phyloP scores from a whole-genome alignment of 2,329 filamentous ascomycete genomes.

The Aspergillus niger region DNA sequence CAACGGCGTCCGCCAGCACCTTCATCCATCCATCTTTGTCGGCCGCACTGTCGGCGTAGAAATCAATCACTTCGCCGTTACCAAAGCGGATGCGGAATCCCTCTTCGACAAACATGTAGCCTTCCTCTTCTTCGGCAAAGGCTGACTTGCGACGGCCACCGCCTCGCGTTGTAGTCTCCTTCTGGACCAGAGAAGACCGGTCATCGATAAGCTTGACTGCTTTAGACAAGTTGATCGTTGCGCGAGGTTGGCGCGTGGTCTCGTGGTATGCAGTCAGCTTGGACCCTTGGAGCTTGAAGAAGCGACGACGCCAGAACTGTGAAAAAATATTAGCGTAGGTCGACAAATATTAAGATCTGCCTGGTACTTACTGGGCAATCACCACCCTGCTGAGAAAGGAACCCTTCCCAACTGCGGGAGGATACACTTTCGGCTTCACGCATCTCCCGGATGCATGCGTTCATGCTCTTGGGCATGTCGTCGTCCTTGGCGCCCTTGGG shows the following conservation, averaged over 20 bases:
- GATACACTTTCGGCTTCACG: slow-evolving; percentile 82
- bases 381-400: slow-evolving; percentile 92
- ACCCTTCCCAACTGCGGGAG: slow-evolving; percentile 79
- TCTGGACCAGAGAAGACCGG: slow-evolving; percentile 77
- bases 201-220: slow-evolving; percentile 93
- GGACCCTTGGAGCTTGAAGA: slow-evolving; percentile 89
- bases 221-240: slow-evolving; percentile 94
- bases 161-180: slow-evolving; percentile 73
- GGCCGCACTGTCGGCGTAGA: slow-evolving; percentile 85
- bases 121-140: slow-evolving; percentile 97
- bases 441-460: slow-evolving; percentile 89
- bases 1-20: slow-evolving; percentile 71
- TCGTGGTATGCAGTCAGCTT: slow-evolving; percentile 97
- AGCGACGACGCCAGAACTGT: slow-evolving; percentile 95
- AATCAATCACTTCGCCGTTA: slow-evolving; percentile 97
- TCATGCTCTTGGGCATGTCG: slow-evolving; percentile 99
- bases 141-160: slow-evolving; percentile 86
- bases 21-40: slow-evolving; percentile 97
- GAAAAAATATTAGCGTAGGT: slow-evolving; percentile 11
- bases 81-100: slow-evolving; percentile 98
- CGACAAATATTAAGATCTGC: slow-evolving; percentile 14
- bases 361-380: slow-evolving; percentile 82
- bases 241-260: slow-evolving; percentile 88
- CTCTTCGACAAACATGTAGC: slow-evolving; percentile 99
- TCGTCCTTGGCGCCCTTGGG: slow-evolving; percentile 85